A percentile compares a stretch with the other conserved stretches of the same genome.
phyloP scores from a whole-genome alignment of 306 rosid genomes.

The Pachyrhizus erosus region DNA sequence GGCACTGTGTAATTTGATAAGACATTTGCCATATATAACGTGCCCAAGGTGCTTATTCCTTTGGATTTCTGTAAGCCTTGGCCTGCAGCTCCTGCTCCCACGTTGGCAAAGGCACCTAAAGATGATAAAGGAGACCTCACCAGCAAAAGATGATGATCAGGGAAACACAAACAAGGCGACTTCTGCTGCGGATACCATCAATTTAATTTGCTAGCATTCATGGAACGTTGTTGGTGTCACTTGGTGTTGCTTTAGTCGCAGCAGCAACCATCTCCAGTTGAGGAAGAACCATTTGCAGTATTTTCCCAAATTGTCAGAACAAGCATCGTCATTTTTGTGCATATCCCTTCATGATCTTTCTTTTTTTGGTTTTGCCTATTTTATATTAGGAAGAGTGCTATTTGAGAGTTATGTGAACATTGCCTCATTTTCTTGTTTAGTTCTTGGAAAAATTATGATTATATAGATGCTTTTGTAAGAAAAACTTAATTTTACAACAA shows the following conservation, averaged over 20 bases:
- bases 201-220: not conserved
- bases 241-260: conserved; percentile 38
- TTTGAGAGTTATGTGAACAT: too few relatives aligned
- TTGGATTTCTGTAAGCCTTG: conserved; percentile 58
- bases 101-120: conserved; percentile 50
- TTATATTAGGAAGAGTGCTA: too few relatives aligned
- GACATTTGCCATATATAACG: conserved; percentile 66
- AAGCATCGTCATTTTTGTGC: too few relatives aligned
- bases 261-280: not conserved
- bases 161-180: conserved; percentile 30
- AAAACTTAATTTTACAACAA: too few relatives aligned
- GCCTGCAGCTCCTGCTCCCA: conserved; percentile 56
- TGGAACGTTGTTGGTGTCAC: conserved; percentile 36
- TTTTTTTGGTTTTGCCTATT: too few relatives aligned
- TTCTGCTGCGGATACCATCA: conserved; percentile 41
- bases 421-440: too few relatives aligned
- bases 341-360: too few relatives aligned
- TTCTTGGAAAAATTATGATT: too few relatives aligned
- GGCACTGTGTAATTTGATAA: conserved; percentile 68
- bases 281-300: conserved; percentile 25
- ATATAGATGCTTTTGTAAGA: too few relatives aligned
- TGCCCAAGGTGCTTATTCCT: conserved; percentile 67
- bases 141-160: conserved; percentile 42
- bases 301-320: too few relatives aligned
- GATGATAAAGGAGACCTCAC: conserved; percentile 48